Percentiles rank a stretch among this genome's conserved stretches.
These are phyloP conservation scores for Marvania coccoides DNA, from an alignment of 139 green algal species.

Conservation along the genomic window DNA sequence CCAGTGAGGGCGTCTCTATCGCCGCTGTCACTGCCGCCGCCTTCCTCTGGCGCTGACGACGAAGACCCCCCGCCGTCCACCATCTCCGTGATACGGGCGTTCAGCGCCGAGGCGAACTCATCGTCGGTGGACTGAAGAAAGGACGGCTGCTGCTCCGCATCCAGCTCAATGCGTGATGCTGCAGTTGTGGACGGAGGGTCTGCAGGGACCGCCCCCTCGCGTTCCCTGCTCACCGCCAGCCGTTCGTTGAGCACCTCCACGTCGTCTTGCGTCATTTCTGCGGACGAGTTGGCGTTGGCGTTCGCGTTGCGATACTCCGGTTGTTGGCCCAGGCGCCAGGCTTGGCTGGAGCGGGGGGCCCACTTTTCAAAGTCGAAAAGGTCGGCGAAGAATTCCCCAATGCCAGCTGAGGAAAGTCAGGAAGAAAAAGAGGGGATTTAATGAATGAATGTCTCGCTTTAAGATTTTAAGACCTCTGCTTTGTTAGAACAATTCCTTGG, in stretches of 20 bases:
- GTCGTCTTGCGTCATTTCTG: slow-evolving; percentile 8
- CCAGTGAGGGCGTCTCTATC: background rate
- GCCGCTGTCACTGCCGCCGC: background rate
- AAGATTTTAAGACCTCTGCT: too few relatives aligned
- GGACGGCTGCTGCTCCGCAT: background rate
- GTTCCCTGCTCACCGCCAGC: background rate
- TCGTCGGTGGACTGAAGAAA: slow-evolving; percentile 21
- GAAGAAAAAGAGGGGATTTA: too few relatives aligned
- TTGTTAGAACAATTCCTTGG: too few relatives aligned
- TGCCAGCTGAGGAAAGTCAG: too few relatives aligned
- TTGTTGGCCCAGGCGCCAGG: slow-evolving; percentile 1
- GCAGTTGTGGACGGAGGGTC: background rate
- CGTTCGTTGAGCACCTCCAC: slow-evolving; percentile 23
- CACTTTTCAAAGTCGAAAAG: slow-evolving; percentile 29
- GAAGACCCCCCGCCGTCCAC: background rate
- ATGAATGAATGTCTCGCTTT: too few relatives aligned
- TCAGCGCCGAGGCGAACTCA: slow-evolving; percentile 21
- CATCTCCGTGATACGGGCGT: slow-evolving; percentile 14
- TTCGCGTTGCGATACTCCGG: background rate
- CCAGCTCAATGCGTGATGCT: background rate
- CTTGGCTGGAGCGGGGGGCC: background rate
- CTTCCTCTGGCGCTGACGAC: background rate
- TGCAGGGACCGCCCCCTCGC: background rate
- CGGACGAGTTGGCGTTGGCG: background rate
- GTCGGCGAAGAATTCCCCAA: slow-evolving; percentile 8